These are phyloP conservation scores for Tranzscheliella williamsii DNA, from an alignment of 1,284 basidiomycete genomes.

Conservation along the genomic window DNA sequence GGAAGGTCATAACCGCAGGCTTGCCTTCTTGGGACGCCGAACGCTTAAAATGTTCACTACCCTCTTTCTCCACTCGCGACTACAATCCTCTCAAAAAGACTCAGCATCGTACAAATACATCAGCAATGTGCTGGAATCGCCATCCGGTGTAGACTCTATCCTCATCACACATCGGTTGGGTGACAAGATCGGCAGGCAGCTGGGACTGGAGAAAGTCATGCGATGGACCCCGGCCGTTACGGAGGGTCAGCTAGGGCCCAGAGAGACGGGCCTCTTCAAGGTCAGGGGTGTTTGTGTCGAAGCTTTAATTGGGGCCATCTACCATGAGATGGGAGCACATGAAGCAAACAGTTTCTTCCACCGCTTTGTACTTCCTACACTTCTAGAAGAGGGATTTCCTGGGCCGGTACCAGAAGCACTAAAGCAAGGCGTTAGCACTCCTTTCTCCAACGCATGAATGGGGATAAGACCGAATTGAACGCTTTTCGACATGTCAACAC, in stretches of 20 bases:
- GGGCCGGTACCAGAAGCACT: constrained; percentile 17
- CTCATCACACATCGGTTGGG: constrained; percentile 51
- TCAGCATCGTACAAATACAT: constrained; percentile 21
- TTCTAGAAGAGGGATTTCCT: constrained; percentile 28
- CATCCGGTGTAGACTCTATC: constrained; percentile 34
- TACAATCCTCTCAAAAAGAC: constrained; percentile 9
- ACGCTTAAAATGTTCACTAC: constrained; percentile 51
- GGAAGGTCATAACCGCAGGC: constrained; percentile 52
- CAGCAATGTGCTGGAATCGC: constrained; percentile 32
- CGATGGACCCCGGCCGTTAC: constrained; percentile 55
- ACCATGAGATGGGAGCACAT: constrained; percentile 42
- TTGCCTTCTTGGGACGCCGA: constrained; percentile 55
- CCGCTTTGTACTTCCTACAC: constrained; percentile 10
- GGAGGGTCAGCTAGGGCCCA: constrained; percentile 38
- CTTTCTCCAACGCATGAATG: constrained; percentile 3
- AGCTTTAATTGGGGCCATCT: constrained; percentile 59
- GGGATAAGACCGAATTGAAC: no score
- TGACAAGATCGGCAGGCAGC: constrained; percentile 41
- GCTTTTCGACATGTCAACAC: no score
- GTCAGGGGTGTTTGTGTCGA: constrained; percentile 58
- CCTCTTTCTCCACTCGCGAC: constrained; percentile 44
- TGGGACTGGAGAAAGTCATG: constrained; percentile 58
- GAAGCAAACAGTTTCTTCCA: constrained; percentile 27
- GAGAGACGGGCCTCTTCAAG: constrained; percentile 56
- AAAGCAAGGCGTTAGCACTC: constrained; percentile 10